Conservation (phyloP, 495 filamentous ascomycete genomes). For the Talaromyces thailandensis region DNA sequence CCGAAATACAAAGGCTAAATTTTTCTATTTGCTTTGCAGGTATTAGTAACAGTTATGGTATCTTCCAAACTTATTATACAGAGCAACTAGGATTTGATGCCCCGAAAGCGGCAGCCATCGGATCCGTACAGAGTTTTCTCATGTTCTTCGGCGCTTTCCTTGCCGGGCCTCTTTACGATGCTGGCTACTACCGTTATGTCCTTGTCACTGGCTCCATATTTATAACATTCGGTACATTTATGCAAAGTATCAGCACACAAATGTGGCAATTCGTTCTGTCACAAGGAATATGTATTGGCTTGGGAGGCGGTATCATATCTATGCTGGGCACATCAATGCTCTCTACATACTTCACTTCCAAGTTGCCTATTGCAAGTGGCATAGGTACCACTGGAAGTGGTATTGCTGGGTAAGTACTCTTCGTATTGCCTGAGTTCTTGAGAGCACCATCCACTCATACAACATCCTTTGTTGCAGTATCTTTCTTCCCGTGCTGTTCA, state of each 20-base stretch:
- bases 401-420: conserved; percentile 57
- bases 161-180: conserved; percentile 64
- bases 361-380: conserved; percentile 45
- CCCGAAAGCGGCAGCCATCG: conserved; percentile 12
- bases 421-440: conserved; percentile 28
- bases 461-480: conserved; percentile 14
- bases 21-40: conserved; percentile 15
- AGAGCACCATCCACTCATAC: background rate
- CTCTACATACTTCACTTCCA: conserved; percentile 47
- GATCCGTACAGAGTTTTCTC: conserved; percentile 2
- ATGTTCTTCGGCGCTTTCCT: conserved; percentile 41
- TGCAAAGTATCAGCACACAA: conserved; percentile 43
- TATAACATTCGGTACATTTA: conserved; percentile 65
- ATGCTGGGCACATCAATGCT: conserved; percentile 45
- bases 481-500: conserved; percentile 56
- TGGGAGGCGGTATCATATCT: conserved; percentile 60
- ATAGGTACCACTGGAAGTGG: conserved; percentile 51
- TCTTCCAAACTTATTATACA: conserved; percentile 45
- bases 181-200: conserved; percentile 55
- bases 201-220: conserved; percentile 42
- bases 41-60: conserved; percentile 40
- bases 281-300: conserved; percentile 24
- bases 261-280: conserved; percentile 43
- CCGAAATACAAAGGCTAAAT: conserved; percentile 4
- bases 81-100: conserved; percentile 20